A percentile compares a stretch with the other conserved stretches of the same genome.
phyloP scores from a whole-genome alignment of 176 grass and related monocot genomes.

The Oryza nivara region DNA sequence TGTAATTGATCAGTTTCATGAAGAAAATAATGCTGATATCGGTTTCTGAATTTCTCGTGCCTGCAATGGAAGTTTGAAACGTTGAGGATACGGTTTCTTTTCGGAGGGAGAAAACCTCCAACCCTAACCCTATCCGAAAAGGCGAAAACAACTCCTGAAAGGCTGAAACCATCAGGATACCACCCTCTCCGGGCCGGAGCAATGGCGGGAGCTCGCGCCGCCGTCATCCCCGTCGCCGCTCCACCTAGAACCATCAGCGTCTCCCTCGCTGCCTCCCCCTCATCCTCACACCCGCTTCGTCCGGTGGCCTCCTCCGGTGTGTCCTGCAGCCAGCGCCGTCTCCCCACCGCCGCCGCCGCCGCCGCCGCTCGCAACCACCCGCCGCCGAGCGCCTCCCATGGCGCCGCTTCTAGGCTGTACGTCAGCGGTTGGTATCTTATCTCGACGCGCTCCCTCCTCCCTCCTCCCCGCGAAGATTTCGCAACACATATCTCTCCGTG shows the following conservation, averaged over 20 bases:
- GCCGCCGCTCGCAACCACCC: constrained; percentile 28
- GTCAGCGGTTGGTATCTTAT: constrained; percentile 56
- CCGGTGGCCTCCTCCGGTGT: neutral
- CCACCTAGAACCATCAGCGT: constrained; percentile 11
- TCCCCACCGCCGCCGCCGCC: neutral
- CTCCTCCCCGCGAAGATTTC: neutral
- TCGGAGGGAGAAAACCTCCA: neutral
- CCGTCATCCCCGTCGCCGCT: neutral
- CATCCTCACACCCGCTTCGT: neutral
- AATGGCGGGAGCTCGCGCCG: constrained; percentile 27
- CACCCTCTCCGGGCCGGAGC: neutral
- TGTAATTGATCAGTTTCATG: neutral
- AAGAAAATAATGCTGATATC: neutral
- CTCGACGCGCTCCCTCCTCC: neutral
- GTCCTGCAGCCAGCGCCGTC: neutral
- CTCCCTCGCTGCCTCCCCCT: neutral
- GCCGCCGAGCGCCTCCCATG: constrained; percentile 2
- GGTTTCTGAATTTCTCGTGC: constrained; percentile 4
- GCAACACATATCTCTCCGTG: neutral
- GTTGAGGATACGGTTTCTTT: neutral
- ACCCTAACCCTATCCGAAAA: neutral
- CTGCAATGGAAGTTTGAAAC: neutral
- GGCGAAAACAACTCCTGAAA: neutral
- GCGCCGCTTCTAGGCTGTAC: constrained; percentile 54
- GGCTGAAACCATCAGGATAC: neutral